Conservation (phyloP, 257 asterid genomes). For the Lavandula angustifolia region DNA sequence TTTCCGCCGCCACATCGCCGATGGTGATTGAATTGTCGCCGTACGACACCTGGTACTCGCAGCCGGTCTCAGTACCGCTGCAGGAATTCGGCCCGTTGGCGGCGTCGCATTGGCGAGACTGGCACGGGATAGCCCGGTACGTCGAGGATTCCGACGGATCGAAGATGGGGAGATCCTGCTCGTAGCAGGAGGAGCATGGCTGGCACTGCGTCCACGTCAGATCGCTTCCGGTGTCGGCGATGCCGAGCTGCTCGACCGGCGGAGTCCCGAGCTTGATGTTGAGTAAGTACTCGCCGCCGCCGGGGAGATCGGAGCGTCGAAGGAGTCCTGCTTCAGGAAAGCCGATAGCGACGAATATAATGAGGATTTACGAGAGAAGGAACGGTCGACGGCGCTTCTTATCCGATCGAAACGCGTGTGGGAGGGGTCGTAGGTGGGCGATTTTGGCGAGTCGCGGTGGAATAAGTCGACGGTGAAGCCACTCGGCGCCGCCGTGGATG, state of each 20-base stretch:
- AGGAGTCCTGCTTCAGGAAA: not conserved
- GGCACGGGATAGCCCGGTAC: conserved; percentile 36
- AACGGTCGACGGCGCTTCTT: conserved; percentile 32
- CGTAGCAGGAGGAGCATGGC: conserved; percentile 51
- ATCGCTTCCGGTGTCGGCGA: conserved; percentile 70
- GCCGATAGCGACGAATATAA: not conserved
- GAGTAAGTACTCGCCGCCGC: conserved; percentile 51
- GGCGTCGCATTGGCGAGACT: conserved; percentile 25
- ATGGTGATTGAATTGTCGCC: conserved; percentile 41
- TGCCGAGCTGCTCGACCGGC: conserved; percentile 40
- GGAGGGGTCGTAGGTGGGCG: conserved; percentile 43
- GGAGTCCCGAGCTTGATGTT: conserved; percentile 54
- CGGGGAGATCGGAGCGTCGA: conserved; percentile 27
- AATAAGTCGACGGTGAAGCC: conserved; percentile 55
- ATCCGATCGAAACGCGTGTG: conserved; percentile 37
- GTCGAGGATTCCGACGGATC: conserved; percentile 37
- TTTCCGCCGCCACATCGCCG: conserved; percentile 53
- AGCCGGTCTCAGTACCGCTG: not conserved
- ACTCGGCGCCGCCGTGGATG: not conserved
- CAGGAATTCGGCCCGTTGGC: not conserved
- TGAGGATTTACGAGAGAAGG: conserved; percentile 41
- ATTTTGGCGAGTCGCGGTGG: conserved; percentile 45
- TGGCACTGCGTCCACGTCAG: conserved; percentile 62
- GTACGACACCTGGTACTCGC: conserved; percentile 40
- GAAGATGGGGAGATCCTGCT: conserved; percentile 50